Evolutionary conservation across 768 basidiomycete species (phyloP).

Genomic region (Lactarius psammicola): DNA sequence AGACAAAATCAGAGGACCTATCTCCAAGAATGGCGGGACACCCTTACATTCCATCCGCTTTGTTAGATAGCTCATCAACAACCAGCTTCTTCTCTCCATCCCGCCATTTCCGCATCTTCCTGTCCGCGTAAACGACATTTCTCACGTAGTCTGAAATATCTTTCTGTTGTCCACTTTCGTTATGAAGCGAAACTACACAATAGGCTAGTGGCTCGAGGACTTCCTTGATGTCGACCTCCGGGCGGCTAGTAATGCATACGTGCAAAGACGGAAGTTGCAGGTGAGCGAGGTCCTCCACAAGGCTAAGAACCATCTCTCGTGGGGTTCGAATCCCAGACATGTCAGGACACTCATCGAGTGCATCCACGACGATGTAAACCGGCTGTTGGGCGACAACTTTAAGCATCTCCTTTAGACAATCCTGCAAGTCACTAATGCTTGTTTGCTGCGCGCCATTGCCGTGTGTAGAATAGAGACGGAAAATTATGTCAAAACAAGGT

Average conservation of each 20-base stretch:
- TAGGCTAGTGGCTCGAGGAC: too few species aligned
- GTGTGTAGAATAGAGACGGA: background rate
- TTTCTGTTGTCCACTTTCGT: too few species aligned
- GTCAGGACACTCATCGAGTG: too few species aligned
- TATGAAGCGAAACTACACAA: too few species aligned
- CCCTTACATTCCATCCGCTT: background rate
- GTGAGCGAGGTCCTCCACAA: too few species aligned
- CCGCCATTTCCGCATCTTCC: background rate
- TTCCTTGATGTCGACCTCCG: too few species aligned
- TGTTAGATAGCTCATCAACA: background rate
- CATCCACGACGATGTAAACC: background rate
- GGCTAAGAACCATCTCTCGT: too few species aligned
- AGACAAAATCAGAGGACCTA: background rate
- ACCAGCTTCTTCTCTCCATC: background rate
- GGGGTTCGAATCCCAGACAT: too few species aligned
- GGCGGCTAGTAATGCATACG: too few species aligned
- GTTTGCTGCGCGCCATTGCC: background rate
- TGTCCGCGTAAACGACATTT: background rate
- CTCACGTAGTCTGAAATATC: background rate
- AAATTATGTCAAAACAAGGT: accelerated
- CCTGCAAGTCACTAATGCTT: accelerated
- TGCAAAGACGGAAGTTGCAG: too few species aligned
- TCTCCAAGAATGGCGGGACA: background rate
- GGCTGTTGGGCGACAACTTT: background rate
- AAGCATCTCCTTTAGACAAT: background rate